Conservation (phyloP, 345 rosid species). For the Eucalyptus marginata region DNA sequence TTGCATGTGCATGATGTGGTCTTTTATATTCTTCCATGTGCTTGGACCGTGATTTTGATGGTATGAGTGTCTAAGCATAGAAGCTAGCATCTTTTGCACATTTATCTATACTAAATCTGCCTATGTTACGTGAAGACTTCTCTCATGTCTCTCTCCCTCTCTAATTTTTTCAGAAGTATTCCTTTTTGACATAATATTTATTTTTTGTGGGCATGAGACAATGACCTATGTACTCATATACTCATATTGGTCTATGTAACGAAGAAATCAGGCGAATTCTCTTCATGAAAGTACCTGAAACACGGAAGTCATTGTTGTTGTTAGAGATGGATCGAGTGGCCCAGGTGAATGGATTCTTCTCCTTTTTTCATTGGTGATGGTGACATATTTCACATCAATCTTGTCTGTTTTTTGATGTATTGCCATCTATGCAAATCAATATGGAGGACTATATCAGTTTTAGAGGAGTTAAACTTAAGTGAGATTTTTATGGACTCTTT, state of each 20-base stretch:
- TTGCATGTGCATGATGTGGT: background rate
- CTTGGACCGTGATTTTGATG: background rate
- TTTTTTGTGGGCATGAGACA: background rate
- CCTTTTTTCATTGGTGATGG: background rate
- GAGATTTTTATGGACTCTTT: background rate
- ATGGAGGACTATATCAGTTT: background rate
- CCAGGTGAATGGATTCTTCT: constrained; percentile 34
- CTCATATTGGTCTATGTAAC: constrained; percentile 10
- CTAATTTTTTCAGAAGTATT: background rate
- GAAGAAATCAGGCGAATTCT: constrained; percentile 80
- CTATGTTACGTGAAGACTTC: background rate
- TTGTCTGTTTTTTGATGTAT: background rate
- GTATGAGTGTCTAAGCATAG: background rate
- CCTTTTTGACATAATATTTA: background rate
- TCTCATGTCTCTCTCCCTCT: background rate
- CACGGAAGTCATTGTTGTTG: constrained; percentile 61
- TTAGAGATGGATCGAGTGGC: constrained; percentile 90
- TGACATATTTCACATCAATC: background rate
- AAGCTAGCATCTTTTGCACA: background rate
- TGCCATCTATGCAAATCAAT: background rate
- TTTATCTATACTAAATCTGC: background rate
- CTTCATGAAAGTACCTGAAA: constrained; percentile 84
- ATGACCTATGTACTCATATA: background rate
- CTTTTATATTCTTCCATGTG: background rate
- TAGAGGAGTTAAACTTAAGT: background rate